A percentile compares a stretch with the other conserved stretches of the same genome.
Evolutionary conservation across 331 rosid species (phyloP).

Genomic region (Cydonia oblonga): DNA sequence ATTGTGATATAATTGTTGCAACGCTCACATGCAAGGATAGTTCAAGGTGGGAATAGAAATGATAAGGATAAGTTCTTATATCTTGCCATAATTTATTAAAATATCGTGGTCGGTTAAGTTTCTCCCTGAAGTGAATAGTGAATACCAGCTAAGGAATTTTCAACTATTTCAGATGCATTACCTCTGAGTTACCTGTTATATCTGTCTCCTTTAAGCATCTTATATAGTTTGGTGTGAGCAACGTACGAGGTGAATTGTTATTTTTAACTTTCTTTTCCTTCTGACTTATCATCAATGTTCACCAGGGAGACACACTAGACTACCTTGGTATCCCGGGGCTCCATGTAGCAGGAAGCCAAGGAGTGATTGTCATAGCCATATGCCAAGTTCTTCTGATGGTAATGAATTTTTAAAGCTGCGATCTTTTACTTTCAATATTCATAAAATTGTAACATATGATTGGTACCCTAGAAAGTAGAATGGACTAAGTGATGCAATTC

Average conservation of each 20-base stretch:
- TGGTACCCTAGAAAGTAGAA: background rate
- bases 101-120: background rate
- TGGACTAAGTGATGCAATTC: background rate
- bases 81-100: background rate
- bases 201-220: background rate
- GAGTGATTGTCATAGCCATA: slow-evolving; percentile 79
- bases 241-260: background rate
- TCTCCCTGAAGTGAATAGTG: background rate
- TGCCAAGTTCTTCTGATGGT: slow-evolving; percentile 94
- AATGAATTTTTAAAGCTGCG: background rate
- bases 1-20: background rate
- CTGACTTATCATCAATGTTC: slow-evolving; percentile 2
- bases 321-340: slow-evolving; percentile 91
- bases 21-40: background rate
- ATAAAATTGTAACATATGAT: background rate
- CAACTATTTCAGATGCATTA: background rate
- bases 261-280: slow-evolving; percentile 10
- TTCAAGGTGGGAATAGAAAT: background rate
- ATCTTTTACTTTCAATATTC: slow-evolving; percentile 6
- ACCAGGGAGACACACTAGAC: slow-evolving; percentile 87
- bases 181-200: background rate
- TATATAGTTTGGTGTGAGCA: background rate
- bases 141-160: background rate
- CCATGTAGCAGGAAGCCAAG: slow-evolving; percentile 94
- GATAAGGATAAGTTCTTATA: background rate